phyloP scores from a whole-genome alignment of 1,284 basidiomycete genomes.

The Puccinia brachypodii region DNA sequence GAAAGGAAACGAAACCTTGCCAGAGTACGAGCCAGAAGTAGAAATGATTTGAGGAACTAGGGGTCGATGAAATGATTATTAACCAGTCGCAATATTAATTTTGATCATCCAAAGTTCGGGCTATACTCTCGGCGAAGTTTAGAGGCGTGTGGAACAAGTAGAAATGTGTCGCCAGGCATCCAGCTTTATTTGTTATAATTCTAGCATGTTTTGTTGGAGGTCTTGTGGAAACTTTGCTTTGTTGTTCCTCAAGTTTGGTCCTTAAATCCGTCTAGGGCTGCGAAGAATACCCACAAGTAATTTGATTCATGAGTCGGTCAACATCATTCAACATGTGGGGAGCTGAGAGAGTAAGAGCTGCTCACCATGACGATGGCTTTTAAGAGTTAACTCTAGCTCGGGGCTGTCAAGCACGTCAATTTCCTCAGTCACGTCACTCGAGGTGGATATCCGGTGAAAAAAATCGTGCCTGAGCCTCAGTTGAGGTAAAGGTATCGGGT shows the following conservation, averaged over 20 bases:
- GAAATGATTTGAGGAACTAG: not conserved
- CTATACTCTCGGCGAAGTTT: no score
- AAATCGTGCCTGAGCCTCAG: constrained; percentile 2
- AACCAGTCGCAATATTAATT: no score
- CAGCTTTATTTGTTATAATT: not conserved
- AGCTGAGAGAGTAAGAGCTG: not conserved
- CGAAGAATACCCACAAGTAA: not conserved
- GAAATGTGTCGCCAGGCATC: no score
- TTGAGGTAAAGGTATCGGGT: not conserved
- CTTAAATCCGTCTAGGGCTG: not conserved
- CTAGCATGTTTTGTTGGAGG: not conserved
- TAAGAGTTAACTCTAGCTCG: not conserved
- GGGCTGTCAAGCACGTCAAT: not conserved
- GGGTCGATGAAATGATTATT: no score
- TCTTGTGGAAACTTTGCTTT: not conserved
- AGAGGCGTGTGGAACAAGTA: no score
- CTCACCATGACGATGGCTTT: not conserved
- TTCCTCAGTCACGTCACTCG: not conserved
- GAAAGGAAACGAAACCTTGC: not conserved
- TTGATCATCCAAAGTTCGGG: no score
- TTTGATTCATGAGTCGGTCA: not conserved
- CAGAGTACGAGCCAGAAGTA: not conserved
- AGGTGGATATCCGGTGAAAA: not conserved
- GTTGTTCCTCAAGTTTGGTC: not conserved
- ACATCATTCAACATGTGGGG: not conserved